These are phyloP conservation scores for Wickerhamiella kurtzmanii DNA, from an alignment of 805 yeast genomes.

Conservation along the genomic window DNA sequence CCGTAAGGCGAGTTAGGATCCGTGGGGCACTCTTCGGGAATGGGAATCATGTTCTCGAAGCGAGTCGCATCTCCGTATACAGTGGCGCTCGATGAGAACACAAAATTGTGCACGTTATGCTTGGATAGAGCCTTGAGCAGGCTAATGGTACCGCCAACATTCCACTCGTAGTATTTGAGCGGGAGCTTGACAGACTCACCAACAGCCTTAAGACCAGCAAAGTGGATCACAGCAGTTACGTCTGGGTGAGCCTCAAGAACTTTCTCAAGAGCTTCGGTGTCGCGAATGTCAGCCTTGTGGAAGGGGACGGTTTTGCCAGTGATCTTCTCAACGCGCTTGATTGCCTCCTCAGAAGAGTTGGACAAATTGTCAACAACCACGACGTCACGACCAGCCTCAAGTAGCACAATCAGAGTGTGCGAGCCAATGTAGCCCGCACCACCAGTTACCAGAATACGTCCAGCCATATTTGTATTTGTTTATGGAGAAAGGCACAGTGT, in stretches of 20 bases:
- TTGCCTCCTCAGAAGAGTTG: conserved; percentile 55
- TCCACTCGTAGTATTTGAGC: conserved; percentile 52
- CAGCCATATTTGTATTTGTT: conserved; percentile 1
- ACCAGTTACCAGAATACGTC: conserved; percentile 51
- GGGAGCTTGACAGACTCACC: conserved; percentile 65
- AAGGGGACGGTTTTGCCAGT: conserved; percentile 39
- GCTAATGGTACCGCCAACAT: conserved; percentile 49
- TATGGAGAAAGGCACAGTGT: neutral
- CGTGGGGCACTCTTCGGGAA: conserved; percentile 63
- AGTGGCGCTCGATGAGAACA: conserved; percentile 69
- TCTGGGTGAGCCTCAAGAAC: conserved; percentile 36
- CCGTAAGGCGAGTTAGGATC: conserved; percentile 74
- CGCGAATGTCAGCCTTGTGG: conserved; percentile 43
- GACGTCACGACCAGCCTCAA: conserved; percentile 50
- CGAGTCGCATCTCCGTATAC: conserved; percentile 74
- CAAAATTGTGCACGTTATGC: conserved; percentile 38
- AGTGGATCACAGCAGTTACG: conserved; percentile 54
- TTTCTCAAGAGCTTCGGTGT: conserved; percentile 33
- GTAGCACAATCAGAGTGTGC: conserved; percentile 53
- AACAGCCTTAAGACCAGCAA: conserved; percentile 75
- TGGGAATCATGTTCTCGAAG: conserved; percentile 59
- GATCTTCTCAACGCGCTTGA: conserved; percentile 46
- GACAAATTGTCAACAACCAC: conserved; percentile 59
- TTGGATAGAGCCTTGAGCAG: conserved; percentile 41
- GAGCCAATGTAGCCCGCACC: conserved; percentile 85